phyloP scores from a whole-genome alignment of 352 stramenopile genomes.

The Phytophthora nicotianae region DNA sequence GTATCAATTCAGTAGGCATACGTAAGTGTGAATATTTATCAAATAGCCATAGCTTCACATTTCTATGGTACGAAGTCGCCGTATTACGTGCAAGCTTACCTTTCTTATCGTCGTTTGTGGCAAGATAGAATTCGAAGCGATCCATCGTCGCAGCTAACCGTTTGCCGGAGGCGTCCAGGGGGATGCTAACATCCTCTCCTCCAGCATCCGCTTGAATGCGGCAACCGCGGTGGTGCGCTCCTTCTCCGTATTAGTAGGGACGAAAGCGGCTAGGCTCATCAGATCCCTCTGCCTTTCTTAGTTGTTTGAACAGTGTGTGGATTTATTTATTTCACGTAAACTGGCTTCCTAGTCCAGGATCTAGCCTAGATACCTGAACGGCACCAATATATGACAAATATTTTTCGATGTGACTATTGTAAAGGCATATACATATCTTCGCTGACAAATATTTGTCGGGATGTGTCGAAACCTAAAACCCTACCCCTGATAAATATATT shows the following conservation, averaged over 20 bases:
- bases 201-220: background rate
- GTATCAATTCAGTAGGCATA: background rate
- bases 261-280: no score
- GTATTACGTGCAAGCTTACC: conserved; percentile 3
- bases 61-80: background rate
- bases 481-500: no score
- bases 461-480: no score
- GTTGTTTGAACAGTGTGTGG: no score
- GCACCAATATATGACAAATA: background rate
- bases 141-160: background rate
- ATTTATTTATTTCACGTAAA: background rate
- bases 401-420: no score
- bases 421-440: no score
- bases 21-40: no score
- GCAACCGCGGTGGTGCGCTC: background rate
- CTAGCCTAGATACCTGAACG: background rate
- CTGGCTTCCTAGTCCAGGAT: background rate
- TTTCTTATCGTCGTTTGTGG: background rate
- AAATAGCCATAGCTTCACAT: no score
- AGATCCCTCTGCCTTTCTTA: no score
- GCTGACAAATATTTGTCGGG: no score
- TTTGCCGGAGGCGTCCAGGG: background rate
- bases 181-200: background rate
- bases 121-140: no score
- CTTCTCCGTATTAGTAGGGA: no score